Percentiles rank a stretch among this genome's conserved stretches.
These are phyloP conservation scores for Helicocarpus griseus DNA, from an alignment of 2,329 filamentous ascomycete species.

Conservation along the genomic window DNA sequence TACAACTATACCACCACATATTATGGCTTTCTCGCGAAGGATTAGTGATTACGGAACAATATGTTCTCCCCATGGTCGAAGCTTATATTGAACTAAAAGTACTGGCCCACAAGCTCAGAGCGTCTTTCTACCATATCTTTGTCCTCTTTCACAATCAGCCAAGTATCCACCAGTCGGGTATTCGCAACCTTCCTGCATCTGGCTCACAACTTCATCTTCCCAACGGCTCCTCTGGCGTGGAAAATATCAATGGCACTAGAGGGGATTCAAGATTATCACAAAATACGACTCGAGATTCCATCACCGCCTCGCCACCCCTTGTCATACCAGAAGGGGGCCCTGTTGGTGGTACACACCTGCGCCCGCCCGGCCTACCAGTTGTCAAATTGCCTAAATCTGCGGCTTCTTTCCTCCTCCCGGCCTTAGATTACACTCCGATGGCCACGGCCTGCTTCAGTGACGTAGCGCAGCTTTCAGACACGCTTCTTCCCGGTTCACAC, in stretches of 20 bases:
- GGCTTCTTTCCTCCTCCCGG: constrained; percentile 69
- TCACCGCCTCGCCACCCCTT: constrained; percentile 34
- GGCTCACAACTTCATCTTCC: constrained; percentile 17
- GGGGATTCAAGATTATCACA: constrained; percentile 6
- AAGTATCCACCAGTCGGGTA: constrained; percentile 54
- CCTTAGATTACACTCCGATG: constrained; percentile 71
- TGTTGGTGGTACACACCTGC: constrained; percentile 44
- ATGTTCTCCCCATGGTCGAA: constrained; percentile 74
- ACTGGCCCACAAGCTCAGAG: constrained; percentile 79
- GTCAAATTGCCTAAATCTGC: constrained; percentile 29
- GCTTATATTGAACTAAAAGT: constrained; percentile 78
- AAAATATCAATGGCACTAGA: constrained; percentile 1
- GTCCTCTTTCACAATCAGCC: constrained; percentile 93
- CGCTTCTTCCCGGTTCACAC: constrained; percentile 74
- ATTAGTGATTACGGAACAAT: constrained; percentile 72
- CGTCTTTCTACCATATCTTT: constrained; percentile 94
- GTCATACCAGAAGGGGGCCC: constrained; percentile 49
- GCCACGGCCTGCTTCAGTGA: constrained; percentile 73
- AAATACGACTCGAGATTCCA: constrained; percentile 26
- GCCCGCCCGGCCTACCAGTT: constrained; percentile 30
- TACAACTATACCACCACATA: constrained; percentile 82
- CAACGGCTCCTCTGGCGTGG: constrained; percentile 15
- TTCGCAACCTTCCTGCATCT: constrained; percentile 30
- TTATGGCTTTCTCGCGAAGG: constrained; percentile 93
- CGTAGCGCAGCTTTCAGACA: constrained; percentile 63